Conservation (phyloP, 768 basidiomycete genomes). For the Hygrophoropsis aurantiaca region DNA sequence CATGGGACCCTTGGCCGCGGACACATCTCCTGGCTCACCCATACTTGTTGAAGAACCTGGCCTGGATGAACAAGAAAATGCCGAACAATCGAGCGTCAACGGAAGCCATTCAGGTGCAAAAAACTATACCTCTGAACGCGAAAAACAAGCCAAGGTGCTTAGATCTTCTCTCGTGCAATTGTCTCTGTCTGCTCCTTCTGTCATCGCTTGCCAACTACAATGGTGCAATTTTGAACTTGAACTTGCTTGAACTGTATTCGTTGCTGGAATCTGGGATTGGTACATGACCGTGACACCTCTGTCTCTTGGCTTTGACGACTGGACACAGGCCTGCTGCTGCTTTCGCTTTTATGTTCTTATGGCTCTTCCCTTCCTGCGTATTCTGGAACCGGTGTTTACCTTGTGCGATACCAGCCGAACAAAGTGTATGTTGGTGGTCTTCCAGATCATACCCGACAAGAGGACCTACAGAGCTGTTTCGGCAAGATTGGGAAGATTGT, state of each 20-base stretch:
- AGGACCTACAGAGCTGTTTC: constrained; percentile 84
- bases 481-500: constrained; percentile 78
- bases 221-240: constrained; percentile 2
- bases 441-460: constrained; percentile 82
- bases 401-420: constrained; percentile 81
- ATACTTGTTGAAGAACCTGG: constrained; percentile 20
- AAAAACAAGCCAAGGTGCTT: constrained; percentile 89
- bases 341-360: constrained; percentile 47
- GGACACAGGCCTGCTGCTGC: constrained; percentile 36
- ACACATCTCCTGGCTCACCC: constrained; percentile 43
- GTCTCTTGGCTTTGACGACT: constrained; percentile 9
- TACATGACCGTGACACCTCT: constrained; percentile 11
- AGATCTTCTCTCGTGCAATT: constrained; percentile 50
- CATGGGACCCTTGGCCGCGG: constrained; percentile 48
- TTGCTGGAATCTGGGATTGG: constrained; percentile 22
- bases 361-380: constrained; percentile 47
- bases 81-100: constrained; percentile 47
- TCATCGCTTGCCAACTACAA: constrained; percentile 5
- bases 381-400: constrained; percentile 64
- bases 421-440: constrained; percentile 92
- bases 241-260: too few species aligned
- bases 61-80: constrained; percentile 1
- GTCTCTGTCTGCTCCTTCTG: constrained; percentile 6
- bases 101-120: constrained; percentile 39
- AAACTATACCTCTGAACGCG: constrained; percentile 52